Percentiles rank a stretch among this genome's conserved stretches.
phyloP scores from a whole-genome alignment of 495 filamentous ascomycete species.

The Daldinia vernicosa region DNA sequence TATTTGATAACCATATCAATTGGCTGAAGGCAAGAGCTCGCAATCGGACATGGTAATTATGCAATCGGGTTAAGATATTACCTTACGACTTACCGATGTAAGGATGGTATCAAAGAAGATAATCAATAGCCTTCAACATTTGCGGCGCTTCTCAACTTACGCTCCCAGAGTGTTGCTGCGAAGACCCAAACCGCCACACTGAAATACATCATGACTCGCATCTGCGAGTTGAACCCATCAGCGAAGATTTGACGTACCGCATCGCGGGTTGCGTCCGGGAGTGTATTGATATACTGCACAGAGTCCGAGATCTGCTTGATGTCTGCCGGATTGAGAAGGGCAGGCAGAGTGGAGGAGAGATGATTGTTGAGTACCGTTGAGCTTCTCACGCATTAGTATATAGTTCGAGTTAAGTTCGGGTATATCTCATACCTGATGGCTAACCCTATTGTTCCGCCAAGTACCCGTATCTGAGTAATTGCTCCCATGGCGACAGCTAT shows the following conservation, averaged over 20 bases:
- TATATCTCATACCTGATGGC: conserved; percentile 22
- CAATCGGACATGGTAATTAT: background rate
- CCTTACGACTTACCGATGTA: background rate
- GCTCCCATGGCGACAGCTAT: conserved; percentile 57
- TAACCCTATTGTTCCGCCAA: conserved; percentile 61
- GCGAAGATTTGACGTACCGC: conserved; percentile 30
- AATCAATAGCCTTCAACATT: conserved; percentile 30
- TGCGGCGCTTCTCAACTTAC: conserved; percentile 26
- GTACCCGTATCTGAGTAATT: conserved; percentile 58
- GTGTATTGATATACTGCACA: conserved; percentile 25
- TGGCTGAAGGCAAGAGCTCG: background rate
- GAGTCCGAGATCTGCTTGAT: conserved; percentile 29
- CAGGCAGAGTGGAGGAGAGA: conserved; percentile 16
- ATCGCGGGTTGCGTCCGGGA: conserved; percentile 23
- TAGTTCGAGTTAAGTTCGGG: background rate
- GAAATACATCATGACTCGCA: conserved; percentile 35
- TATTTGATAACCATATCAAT: background rate
- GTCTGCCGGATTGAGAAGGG: conserved; percentile 15
- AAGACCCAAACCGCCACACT: conserved; percentile 31
- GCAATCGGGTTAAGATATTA: background rate
- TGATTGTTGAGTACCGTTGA: conserved; percentile 37
- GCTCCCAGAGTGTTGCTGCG: conserved; percentile 27
- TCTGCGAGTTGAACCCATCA: conserved; percentile 24
- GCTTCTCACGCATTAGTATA: conserved; percentile 2
- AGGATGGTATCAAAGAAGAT: background rate